phyloP scores from a whole-genome alignment of 2,329 filamentous ascomycete genomes.

The Penicillium sp. region DNA sequence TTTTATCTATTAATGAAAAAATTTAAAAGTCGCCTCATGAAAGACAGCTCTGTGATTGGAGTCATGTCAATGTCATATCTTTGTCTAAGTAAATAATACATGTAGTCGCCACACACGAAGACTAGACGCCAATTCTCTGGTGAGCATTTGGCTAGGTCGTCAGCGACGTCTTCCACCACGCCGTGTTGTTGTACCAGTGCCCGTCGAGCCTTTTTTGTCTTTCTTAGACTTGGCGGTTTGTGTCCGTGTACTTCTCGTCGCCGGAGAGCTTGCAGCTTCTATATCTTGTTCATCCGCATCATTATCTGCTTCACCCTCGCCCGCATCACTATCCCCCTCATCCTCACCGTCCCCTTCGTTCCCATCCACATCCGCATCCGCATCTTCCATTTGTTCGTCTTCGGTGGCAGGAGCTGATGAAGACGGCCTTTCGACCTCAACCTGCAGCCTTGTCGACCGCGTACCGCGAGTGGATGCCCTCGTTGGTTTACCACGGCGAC shows the following conservation, averaged over 20 bases:
- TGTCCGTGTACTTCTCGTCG: constrained; percentile 32
- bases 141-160: not conserved
- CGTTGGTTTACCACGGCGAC: constrained; percentile 32
- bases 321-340: constrained; percentile 31
- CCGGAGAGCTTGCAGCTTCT: constrained; percentile 33
- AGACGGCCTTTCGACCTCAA: constrained; percentile 31
- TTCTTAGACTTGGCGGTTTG: constrained; percentile 32
- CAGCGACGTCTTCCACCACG: constrained; percentile 33
- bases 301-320: constrained; percentile 23
- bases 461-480: constrained; percentile 32
- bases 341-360: constrained; percentile 37
- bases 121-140: not conserved
- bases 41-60: not conserved
- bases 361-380: constrained; percentile 30
- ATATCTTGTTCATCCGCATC: constrained; percentile 37
- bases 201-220: constrained; percentile 20
- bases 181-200: constrained; percentile 3
- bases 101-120: not conserved
- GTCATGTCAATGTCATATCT: not conserved
- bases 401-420: constrained; percentile 31
- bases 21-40: not conserved
- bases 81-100: not conserved
- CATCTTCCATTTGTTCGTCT: constrained; percentile 38
- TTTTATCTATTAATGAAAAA: not conserved
- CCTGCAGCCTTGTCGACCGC: constrained; percentile 36